Conservation (phyloP, 352 stramenopile genomes). For the Pythium guiyangense region DNA sequence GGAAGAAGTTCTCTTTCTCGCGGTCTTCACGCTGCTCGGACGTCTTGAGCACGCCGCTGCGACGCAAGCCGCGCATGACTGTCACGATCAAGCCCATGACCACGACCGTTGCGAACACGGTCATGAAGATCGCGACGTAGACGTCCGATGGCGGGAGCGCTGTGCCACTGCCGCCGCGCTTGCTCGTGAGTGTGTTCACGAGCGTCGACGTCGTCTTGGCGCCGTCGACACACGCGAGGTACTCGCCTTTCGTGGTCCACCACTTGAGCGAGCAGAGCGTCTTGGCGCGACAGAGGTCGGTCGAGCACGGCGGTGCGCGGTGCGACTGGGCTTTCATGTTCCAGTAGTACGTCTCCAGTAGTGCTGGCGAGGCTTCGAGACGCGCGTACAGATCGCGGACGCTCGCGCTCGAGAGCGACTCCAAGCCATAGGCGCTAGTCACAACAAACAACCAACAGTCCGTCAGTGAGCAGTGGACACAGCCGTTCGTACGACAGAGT, state of each 20-base stretch:
- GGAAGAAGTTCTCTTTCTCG: conserved; percentile 46
- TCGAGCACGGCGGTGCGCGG: conserved; percentile 35
- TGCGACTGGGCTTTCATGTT: conserved; percentile 81
- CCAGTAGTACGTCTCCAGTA: conserved; percentile 74
- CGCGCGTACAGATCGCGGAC: conserved; percentile 44
- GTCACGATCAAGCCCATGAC: conserved; percentile 28
- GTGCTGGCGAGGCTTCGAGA: conserved; percentile 36
- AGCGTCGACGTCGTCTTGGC: conserved; percentile 14
- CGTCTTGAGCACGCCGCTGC: conserved; percentile 36
- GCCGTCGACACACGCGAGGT: conserved; percentile 53
- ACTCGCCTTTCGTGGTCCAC: conserved; percentile 75
- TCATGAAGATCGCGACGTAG: conserved; percentile 38
- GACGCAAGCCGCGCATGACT: conserved; percentile 29
- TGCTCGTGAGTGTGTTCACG: conserved; percentile 10
- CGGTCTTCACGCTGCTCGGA: conserved; percentile 19
- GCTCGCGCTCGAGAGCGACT: conserved; percentile 34
- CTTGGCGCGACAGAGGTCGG: conserved; percentile 43
- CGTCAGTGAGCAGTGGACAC: background rate
- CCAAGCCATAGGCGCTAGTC: conserved; percentile 44
- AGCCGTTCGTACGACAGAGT: background rate
- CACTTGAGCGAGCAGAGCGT: conserved; percentile 73
- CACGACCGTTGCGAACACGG: conserved; percentile 31
- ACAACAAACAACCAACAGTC: background rate
- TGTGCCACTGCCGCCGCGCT: background rate
- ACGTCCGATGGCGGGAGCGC: conserved; percentile 23